Evolutionary conservation across 768 basidiomycete genomes (phyloP).

Genomic region (Collybia sordida): DNA sequence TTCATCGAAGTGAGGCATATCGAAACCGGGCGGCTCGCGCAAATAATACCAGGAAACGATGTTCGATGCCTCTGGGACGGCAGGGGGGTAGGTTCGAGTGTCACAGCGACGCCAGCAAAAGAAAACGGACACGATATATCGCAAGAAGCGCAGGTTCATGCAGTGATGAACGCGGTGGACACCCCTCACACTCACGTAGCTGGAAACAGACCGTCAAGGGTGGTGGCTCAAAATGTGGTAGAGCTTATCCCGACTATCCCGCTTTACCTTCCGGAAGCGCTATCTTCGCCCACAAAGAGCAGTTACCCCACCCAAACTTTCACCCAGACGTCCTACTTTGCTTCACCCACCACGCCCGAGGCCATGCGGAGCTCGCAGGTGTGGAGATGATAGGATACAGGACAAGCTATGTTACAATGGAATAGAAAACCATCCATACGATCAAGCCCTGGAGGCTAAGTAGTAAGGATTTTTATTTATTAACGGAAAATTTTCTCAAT

Average conservation of each 20-base stretch:
- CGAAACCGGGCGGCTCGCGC: slow-evolving; percentile 76
- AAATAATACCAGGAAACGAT: slow-evolving; percentile 84
- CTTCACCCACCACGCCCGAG: slow-evolving; percentile 15
- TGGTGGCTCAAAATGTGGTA: slow-evolving; percentile 71
- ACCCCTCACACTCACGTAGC: slow-evolving; percentile 33
- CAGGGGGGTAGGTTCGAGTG: slow-evolving; percentile 57
- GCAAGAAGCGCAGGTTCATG: slow-evolving; percentile 84
- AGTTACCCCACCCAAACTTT: slow-evolving; percentile 2
- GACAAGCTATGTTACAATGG: slow-evolving; percentile 1
- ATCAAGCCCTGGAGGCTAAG: background rate
- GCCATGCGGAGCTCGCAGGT: background rate
- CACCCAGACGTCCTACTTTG: slow-evolving; percentile 11
- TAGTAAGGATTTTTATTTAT: background rate
- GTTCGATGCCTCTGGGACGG: slow-evolving; percentile 93
- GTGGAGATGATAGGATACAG: slow-evolving; percentile 4
- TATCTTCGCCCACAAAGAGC: slow-evolving; percentile 7
- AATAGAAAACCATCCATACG: slow-evolving; percentile 8
- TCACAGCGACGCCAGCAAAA: slow-evolving; percentile 62
- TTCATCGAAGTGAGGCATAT: slow-evolving; percentile 94
- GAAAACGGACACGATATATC: slow-evolving; percentile 59
- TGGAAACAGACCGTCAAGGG: slow-evolving; percentile 37
- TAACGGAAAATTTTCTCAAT: background rate
- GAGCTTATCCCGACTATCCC: slow-evolving; percentile 79
- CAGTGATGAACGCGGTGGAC: slow-evolving; percentile 72
- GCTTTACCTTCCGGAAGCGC: slow-evolving; percentile 48